A percentile compares a stretch with the other conserved stretches of the same genome.
Evolutionary conservation across 1,284 basidiomycete genomes (phyloP).

Genomic region (Pseudomicrostroma phylloplanum): DNA sequence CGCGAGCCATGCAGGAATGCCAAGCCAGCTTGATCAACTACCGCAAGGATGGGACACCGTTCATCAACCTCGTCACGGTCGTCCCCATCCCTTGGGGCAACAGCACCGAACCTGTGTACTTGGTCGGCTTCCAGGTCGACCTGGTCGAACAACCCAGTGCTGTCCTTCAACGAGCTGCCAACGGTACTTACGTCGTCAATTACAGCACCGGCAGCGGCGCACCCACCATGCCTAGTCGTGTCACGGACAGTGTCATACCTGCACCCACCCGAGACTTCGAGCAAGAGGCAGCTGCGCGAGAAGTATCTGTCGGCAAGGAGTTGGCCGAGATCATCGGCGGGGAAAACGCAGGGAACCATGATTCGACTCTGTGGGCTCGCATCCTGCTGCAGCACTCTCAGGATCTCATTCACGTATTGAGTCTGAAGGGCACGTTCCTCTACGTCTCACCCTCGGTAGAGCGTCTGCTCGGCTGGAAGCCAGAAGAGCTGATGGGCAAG

Average conservation of each 20-base stretch:
- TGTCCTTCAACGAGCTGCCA: slow-evolving; percentile 58
- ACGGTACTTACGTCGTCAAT: slow-evolving; percentile 43
- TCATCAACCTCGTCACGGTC: slow-evolving; percentile 56
- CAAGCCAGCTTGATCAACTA: slow-evolving; percentile 85
- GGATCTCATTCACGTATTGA: slow-evolving; percentile 83
- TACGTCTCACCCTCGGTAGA: slow-evolving; percentile 66
- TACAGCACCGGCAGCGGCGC: slow-evolving; percentile 18
- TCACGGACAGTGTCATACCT: slow-evolving; percentile 28
- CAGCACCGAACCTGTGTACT: slow-evolving; percentile 55
- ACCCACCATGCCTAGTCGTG: slow-evolving; percentile 9
- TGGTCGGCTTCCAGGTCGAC: slow-evolving; percentile 78
- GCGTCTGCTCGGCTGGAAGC: slow-evolving; percentile 39
- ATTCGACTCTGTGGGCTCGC: slow-evolving; percentile 37
- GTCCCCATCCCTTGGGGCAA: slow-evolving; percentile 35
- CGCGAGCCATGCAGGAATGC: slow-evolving; percentile 52
- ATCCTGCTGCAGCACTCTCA: slow-evolving; percentile 39
- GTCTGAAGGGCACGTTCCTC: slow-evolving; percentile 84
- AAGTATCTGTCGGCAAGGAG: slow-evolving; percentile 11
- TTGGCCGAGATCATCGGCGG: slow-evolving; percentile 12
- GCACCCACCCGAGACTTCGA: not conserved
- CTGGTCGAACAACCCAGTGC: slow-evolving; percentile 76
- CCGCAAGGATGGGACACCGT: slow-evolving; percentile 73
- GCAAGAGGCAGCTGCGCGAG: slow-evolving; percentile 9
- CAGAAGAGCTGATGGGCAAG: slow-evolving; percentile 74
- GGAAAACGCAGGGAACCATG: slow-evolving; percentile 10